Percentiles rank a stretch among this genome's conserved stretches.
Evolutionary conservation across 176 grass and related monocot genomes (phyloP).

Genomic region (Typha latifolia): DNA sequence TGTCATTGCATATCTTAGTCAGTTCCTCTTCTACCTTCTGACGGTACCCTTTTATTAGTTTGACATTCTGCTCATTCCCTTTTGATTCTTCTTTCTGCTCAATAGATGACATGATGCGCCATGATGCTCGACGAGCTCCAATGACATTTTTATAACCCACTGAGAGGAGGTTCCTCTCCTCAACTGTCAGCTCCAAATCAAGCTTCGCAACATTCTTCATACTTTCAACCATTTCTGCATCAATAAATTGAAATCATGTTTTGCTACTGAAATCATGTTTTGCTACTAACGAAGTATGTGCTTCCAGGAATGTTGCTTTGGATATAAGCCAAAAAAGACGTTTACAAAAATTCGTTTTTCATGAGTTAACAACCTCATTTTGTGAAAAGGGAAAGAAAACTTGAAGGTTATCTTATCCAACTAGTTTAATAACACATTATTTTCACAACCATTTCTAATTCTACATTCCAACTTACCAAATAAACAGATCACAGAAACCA

Average conservation of each 20-base stretch:
- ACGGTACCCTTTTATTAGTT: constrained; percentile 18
- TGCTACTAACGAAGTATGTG: too few relatives aligned
- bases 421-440: too few relatives aligned
- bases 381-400: too few relatives aligned
- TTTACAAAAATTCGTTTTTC: too few relatives aligned
- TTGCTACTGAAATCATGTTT: too few relatives aligned
- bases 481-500: too few relatives aligned
- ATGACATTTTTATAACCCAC: constrained; percentile 36
- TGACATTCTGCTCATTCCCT: constrained; percentile 20
- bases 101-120: constrained; percentile 27
- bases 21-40: constrained; percentile 27
- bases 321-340: too few relatives aligned
- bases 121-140: constrained; percentile 16
- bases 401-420: too few relatives aligned
- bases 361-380: too few relatives aligned
- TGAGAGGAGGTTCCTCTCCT: constrained; percentile 34
- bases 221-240: constrained; percentile 31
- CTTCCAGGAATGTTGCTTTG: too few relatives aligned
- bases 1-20: constrained; percentile 25
- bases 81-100: constrained; percentile 32
- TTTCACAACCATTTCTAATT: too few relatives aligned
- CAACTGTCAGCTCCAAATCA: constrained; percentile 23
- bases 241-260: not conserved
- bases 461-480: too few relatives aligned
- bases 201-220: constrained; percentile 34